These are phyloP conservation scores for Talaromyces marneffei DNA, from an alignment of 2,329 filamentous ascomycete species.

Conservation along the genomic window DNA sequence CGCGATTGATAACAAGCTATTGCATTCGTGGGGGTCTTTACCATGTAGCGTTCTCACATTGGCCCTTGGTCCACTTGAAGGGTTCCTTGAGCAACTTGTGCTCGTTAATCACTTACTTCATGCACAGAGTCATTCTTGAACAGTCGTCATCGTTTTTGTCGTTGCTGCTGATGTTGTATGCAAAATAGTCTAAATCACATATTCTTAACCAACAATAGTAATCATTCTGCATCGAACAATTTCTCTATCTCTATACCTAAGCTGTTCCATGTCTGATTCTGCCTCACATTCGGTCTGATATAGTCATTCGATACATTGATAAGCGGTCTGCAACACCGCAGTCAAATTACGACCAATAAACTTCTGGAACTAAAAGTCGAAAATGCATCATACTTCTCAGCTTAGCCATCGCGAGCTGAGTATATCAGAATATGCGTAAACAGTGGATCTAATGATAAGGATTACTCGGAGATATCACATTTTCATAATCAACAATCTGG, in stretches of 20 bases:
- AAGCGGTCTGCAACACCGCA: neutral
- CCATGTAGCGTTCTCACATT: neutral
- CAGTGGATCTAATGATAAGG: neutral
- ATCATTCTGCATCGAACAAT: neutral
- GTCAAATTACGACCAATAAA: neutral
- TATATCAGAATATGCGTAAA: neutral
- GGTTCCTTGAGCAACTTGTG: neutral
- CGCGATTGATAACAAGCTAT: constrained; percentile 4
- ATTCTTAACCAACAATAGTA: constrained; percentile 9
- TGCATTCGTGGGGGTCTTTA: neutral
- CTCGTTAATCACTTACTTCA: constrained; percentile 1
- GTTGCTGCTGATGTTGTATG: constrained; percentile 5
- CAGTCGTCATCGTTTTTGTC: constrained; percentile 6
- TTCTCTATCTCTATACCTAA: neutral
- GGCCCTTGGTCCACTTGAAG: neutral
- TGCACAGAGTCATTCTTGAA: constrained; percentile 12
- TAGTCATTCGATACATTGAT: neutral
- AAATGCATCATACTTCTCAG: neutral
- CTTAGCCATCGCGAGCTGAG: neutral
- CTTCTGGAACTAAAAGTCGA: neutral
- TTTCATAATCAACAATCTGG: neutral
- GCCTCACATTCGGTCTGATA: too few relatives aligned
- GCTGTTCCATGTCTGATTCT: too few relatives aligned
- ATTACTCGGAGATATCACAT: neutral
- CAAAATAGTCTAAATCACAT: constrained; percentile 6